Evolutionary conservation across 225 moss, liverwort and hornwort genomes (phyloP), one percentile per base, ranked within the genome.

Genomic region (Pseudoscleropodium purum): DNA sequence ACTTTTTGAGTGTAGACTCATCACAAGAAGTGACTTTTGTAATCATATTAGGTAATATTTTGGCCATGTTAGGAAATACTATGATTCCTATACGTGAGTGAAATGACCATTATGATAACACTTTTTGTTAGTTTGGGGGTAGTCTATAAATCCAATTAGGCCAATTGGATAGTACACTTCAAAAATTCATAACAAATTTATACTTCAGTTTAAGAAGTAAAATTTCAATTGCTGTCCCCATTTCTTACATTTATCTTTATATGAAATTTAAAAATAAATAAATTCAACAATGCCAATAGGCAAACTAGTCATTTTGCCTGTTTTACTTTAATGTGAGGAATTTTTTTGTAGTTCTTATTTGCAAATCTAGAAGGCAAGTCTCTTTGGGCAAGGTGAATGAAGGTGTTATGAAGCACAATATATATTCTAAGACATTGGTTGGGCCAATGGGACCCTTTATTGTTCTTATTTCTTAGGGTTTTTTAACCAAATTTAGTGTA

Each of bases 1-100:
- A 37, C 20, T 20, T 37, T 37, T 68, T 37, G 21, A 11, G 6
- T 68, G 2, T 12, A 68, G 6, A 68, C 21, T 68, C 12, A 21
- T 37, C 4, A 37, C 2, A 37, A 0, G 1, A 68, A 68, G 21
- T 21, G 12, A 33, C 9, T 33, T 51, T 51, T 47, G 7, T 47
- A 10, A 47, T 20, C 11, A 37, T 30, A 3, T 31, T 64, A 15
- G 6, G 16, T 31, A 15, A 64, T 20, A 37, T 68, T 11, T 2
- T 7, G 2, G 45, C 36, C 6, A 36, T 31, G 7, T 31, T 31
- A 15, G 3, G 17, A 65, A 16, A 65, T 21, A 37, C 37, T 12
- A 4, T 7, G 1, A 21, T 0, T 37, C 1, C 6, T 37, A 12
- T 21, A 11, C 3, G 6, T 6, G 6, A 68, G 4, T 68, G 6